Evolutionary conservation across 768 basidiomycete species (phyloP), one percentile per base, ranked within the genome.

Genomic region (Naganishia vishniacii): DNA sequence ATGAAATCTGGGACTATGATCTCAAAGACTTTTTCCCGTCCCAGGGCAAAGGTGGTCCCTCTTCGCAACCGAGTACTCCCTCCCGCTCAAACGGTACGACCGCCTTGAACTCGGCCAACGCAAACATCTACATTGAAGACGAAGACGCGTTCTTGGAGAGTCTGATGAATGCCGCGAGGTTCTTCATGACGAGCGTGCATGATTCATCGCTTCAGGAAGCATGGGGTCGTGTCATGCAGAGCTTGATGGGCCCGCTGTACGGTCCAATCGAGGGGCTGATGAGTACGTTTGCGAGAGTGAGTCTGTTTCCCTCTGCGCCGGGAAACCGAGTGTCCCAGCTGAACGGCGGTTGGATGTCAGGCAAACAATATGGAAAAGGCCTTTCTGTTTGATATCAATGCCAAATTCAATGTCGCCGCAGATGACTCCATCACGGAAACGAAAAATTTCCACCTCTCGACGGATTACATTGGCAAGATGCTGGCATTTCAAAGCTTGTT

Each of bases 361-460:
- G 91, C 91, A 66, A 92, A 89, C 1, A 88, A 89, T 71, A 88
- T 92, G 31, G 86, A 89, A 40, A 98, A 98, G 75, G 89, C 91
- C 0, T 98, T 93, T 73, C 78, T 98, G 15, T 97, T 94, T 69
- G 93, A 98, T 72, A 85, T 84, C 18, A 81, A 81, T 4, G 91
- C 90, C 25, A 83, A 89, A 51, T 80, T 95, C 28, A 92, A 93
- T 72, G 82, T 97, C n/a, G 92, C 92, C 12, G 92, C 92, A 12
- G 94, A 98, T 71, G 86, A 87, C 18, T 90, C 89, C 0, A 90
- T 92, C 4, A 88, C 94, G 28, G 92, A 97, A 73, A 83, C 86
- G 63, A 85, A 86, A 4, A 92, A 89, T 0, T 87, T 92, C 71
- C 89, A 86, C 66, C 81, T 94, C 20, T 93, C 90, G 71, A 91